A percentile compares a stretch with the other conserved stretches of the same genome.
Evolutionary conservation across 1,139 yeast genomes (phyloP).

Genomic region (Suhomyces terraborum): DNA sequence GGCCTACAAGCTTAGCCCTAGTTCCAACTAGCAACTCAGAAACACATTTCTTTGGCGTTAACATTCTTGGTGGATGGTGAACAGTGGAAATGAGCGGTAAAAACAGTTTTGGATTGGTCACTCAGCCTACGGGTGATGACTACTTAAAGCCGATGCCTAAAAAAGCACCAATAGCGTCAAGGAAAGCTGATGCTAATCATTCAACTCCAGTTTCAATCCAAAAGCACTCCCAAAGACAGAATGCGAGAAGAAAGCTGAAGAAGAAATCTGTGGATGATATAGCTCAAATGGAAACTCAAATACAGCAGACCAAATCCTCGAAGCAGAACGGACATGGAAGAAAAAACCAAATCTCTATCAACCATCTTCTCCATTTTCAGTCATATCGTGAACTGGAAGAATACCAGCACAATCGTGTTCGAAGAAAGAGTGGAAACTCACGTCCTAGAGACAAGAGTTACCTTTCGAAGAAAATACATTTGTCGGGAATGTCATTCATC

Average conservation of each 20-base stretch:
- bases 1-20: conserved; percentile 8
- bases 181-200: neutral
- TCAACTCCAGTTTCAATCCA: conserved; percentile 6
- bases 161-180: neutral
- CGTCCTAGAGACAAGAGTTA: conserved; percentile 7
- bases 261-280: conserved; percentile 1
- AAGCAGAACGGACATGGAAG: conserved; percentile 29
- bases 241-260: conserved; percentile 7
- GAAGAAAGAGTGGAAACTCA: conserved; percentile 15
- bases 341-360: conserved; percentile 60
- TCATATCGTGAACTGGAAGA: conserved; percentile 54
- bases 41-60: neutral
- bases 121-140: conserved; percentile 3
- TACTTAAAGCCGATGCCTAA: conserved; percentile 4
- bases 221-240: conserved; percentile 8
- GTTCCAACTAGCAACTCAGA: neutral
- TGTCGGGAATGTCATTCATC: conserved; percentile 73
- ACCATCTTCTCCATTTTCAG: conserved; percentile 64
- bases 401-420: conserved; percentile 29
- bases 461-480: conserved; percentile 31
- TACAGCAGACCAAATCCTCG: conserved; percentile 3
- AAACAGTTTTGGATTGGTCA: conserved; percentile 3
- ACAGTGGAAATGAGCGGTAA: conserved; percentile 6
- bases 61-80: too few relatives aligned
- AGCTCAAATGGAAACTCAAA: conserved; percentile 1